Evolutionary conservation across 495 filamentous ascomycete species (phyloP).

Genomic region (Penicillium chermesinum): DNA sequence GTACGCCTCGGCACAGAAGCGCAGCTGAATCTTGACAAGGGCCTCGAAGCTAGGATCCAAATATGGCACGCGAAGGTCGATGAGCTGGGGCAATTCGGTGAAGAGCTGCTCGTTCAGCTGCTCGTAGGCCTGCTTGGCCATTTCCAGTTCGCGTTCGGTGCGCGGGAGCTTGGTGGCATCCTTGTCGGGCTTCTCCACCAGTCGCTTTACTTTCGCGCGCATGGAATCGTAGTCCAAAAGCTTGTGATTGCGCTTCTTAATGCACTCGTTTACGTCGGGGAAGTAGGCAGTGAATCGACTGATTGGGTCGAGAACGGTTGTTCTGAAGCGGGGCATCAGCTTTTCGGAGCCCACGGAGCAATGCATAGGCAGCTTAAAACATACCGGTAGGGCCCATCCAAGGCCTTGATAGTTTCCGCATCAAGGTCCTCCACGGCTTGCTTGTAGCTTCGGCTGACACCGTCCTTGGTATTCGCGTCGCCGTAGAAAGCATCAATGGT

Average conservation of each 20-base stretch:
- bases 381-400: slow-evolving; percentile 94
- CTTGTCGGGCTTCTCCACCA: slow-evolving; percentile 98
- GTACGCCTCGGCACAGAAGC: slow-evolving; percentile 97
- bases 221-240: slow-evolving; percentile 96
- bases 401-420: slow-evolving; percentile 94
- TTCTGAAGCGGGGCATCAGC: slow-evolving; percentile 39
- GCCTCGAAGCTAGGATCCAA: slow-evolving; percentile 96
- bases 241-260: slow-evolving; percentile 98
- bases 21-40: slow-evolving; percentile 94
- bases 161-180: slow-evolving; percentile 91
- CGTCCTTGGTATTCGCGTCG: slow-evolving; percentile 88
- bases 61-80: slow-evolving; percentile 94
- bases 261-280: slow-evolving; percentile 98
- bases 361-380: background rate
- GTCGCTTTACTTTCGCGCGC: slow-evolving; percentile 90
- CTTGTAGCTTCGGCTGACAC: slow-evolving; percentile 93
- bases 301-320: slow-evolving; percentile 93
- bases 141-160: slow-evolving; percentile 88
- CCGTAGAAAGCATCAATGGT: slow-evolving; percentile 99
- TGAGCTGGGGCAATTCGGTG: slow-evolving; percentile 90
- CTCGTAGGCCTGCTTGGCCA: slow-evolving; percentile 90
- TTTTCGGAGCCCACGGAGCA: background rate
- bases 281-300: slow-evolving; percentile 96
- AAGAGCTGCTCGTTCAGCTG: slow-evolving; percentile 93
- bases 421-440: slow-evolving; percentile 96